phyloP scores from a whole-genome alignment of 805 yeast genomes.

The Ogataea methanolica region DNA sequence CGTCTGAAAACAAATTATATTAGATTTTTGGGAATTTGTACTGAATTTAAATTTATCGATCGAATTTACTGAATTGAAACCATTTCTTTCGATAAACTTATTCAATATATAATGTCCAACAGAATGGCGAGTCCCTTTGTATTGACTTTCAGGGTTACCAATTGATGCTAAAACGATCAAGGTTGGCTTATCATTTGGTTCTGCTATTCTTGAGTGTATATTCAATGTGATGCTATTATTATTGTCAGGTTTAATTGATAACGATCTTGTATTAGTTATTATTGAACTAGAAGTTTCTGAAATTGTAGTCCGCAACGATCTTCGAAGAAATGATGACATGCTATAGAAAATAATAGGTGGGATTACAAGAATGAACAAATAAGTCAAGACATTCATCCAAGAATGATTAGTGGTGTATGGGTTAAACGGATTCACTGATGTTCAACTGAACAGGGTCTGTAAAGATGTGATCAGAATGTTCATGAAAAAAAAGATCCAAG shows the following conservation, averaged over 20 bases:
- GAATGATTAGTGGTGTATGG: too few species aligned
- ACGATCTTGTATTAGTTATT: too few species aligned
- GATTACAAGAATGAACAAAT: too few species aligned
- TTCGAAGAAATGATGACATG: too few species aligned
- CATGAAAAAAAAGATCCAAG: too few species aligned
- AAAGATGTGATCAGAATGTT: too few species aligned
- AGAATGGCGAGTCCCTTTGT: conserved; percentile 65
- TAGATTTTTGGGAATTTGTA: conserved; percentile 15
- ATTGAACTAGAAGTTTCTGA: too few species aligned
- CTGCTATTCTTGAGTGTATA: conserved; percentile 8
- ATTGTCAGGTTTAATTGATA: neutral
- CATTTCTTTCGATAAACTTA: conserved; percentile 13
- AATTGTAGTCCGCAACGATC: too few species aligned
- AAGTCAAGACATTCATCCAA: too few species aligned
- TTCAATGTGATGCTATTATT: neutral
- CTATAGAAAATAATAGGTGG: too few species aligned
- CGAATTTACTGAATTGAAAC: conserved; percentile 11
- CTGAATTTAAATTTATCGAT: conserved; percentile 23
- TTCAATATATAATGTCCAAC: conserved; percentile 64
- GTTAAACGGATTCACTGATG: too few species aligned
- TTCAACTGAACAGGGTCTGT: too few species aligned
- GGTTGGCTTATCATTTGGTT: conserved; percentile 17
- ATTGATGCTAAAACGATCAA: conserved; percentile 44
- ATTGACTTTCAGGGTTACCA: conserved; percentile 74
- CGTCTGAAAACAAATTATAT: conserved; percentile 46